These are phyloP conservation scores for Lavandula angustifolia DNA, from an alignment of 257 asterid genomes.

Conservation along the genomic window DNA sequence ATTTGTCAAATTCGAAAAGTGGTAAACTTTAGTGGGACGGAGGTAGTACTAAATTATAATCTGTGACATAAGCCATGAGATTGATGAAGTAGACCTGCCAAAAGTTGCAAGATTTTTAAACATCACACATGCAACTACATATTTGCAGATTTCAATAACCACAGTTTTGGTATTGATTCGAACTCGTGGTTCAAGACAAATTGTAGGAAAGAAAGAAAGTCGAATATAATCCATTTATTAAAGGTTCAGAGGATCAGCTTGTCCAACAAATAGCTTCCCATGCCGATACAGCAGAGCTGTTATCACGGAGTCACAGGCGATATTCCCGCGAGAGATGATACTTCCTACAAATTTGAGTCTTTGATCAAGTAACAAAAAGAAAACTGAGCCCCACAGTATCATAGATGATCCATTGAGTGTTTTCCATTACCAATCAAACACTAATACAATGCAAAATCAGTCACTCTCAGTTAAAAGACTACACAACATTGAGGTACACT, in stretches of 20 bases:
- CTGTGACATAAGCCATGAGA: neutral
- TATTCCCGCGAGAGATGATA: constrained; percentile 49
- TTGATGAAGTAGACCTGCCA: constrained; percentile 33
- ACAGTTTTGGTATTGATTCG: neutral
- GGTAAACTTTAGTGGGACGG: too few species aligned
- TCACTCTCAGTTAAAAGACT: neutral
- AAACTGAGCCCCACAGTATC: too few species aligned
- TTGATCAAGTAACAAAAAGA: neutral
- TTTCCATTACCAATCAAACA: neutral
- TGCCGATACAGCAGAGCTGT: constrained; percentile 60
- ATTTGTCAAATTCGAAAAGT: too few species aligned
- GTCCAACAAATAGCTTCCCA: constrained; percentile 77
- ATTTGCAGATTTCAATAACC: neutral
- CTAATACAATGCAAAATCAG: neutral
- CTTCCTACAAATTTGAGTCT: constrained; percentile 46
- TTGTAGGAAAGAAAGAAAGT: too few species aligned
- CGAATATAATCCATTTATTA: too few species aligned
- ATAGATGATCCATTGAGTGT: too few species aligned
- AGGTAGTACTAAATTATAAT: too few species aligned
- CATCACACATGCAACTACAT: neutral
- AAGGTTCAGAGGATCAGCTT: constrained; percentile 43
- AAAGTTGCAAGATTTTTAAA: neutral
- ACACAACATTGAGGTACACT: neutral
- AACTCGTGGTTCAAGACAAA: neutral
- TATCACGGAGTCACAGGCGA: constrained; percentile 57